Conservation (phyloP, 2,329 filamentous ascomycete species). For the Whalleya microplaca region DNA sequence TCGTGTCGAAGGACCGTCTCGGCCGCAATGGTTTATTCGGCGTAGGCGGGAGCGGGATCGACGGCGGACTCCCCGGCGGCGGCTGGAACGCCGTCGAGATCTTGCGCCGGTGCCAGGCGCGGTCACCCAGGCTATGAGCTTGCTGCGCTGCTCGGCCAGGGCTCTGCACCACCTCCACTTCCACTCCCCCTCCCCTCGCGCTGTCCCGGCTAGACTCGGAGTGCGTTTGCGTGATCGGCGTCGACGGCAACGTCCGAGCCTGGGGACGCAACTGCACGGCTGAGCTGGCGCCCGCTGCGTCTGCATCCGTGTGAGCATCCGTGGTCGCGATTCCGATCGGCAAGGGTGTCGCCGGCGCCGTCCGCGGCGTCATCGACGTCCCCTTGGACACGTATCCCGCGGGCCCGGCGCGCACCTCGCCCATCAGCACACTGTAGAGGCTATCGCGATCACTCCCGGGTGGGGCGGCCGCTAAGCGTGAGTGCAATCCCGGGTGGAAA, state of each 20-base stretch:
- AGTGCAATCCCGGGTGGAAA: slow-evolving; percentile 16
- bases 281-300: slow-evolving; percentile 23
- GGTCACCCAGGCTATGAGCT: slow-evolving; percentile 27
- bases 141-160: slow-evolving; percentile 21
- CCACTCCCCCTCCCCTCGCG: neutral
- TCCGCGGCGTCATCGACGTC: neutral
- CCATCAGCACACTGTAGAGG: slow-evolving; percentile 20
- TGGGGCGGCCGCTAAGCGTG: slow-evolving; percentile 5
- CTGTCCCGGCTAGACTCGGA: neutral
- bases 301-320: neutral
- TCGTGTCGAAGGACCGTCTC: slow-evolving; percentile 22
- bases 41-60: slow-evolving; percentile 25
- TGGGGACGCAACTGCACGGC: slow-evolving; percentile 25
- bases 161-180: neutral
- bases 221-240: neutral
- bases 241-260: slow-evolving; percentile 2
- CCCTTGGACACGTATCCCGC: neutral
- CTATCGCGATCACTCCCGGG: slow-evolving; percentile 12
- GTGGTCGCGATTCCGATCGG: neutral
- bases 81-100: slow-evolving; percentile 29
- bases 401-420: slow-evolving; percentile 23
- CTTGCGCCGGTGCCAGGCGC: slow-evolving; percentile 35
- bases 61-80: slow-evolving; percentile 25
- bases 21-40: slow-evolving; percentile 20
- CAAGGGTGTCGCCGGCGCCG: no score